Evolutionary conservation across 1,284 basidiomycete species (phyloP).

Genomic region (Tremellales sp.): DNA sequence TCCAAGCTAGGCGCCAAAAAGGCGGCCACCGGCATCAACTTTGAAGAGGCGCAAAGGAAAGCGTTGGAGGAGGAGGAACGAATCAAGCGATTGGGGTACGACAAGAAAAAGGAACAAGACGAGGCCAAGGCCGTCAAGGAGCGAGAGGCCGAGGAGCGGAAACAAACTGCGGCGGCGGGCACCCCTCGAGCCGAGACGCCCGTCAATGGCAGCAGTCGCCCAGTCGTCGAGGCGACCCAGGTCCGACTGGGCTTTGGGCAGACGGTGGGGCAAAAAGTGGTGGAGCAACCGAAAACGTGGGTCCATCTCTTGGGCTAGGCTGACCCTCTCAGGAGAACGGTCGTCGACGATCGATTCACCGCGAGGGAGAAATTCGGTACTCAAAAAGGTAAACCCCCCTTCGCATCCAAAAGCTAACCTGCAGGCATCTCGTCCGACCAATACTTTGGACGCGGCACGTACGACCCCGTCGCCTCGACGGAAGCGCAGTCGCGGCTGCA

Average conservation of each 20-base stretch:
- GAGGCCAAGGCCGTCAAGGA: constrained; percentile 51
- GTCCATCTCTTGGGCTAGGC: constrained; percentile 16
- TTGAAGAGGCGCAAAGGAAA: constrained; percentile 83
- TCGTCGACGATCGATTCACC: constrained; percentile 63
- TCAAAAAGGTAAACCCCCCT: constrained; percentile 62
- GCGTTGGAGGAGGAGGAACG: constrained; percentile 85
- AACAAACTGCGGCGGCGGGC: constrained; percentile 53
- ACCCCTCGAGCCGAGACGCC: constrained; percentile 19
- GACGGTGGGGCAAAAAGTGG: constrained; percentile 56
- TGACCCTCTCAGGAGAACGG: constrained; percentile 8
- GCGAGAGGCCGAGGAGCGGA: constrained; percentile 55
- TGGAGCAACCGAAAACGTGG: constrained; percentile 53
- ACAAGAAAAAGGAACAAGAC: constrained; percentile 70
- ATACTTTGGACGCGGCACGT: constrained; percentile 88
- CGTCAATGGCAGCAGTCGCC: constrained; percentile 30
- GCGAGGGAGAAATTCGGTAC: constrained; percentile 86
- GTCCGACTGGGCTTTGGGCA: constrained; percentile 75
- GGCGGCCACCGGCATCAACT: constrained; percentile 69
- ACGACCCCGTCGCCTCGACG: constrained; percentile 67
- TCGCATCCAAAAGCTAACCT: constrained; percentile 3
- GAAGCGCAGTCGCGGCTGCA: constrained; percentile 81
- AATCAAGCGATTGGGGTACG: constrained; percentile 82
- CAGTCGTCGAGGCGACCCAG: constrained; percentile 36
- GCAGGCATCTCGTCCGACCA: constrained; percentile 89
- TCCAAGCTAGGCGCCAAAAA: constrained; percentile 75